Base-by-base conservation (phyloP, 805 yeast genomes). In the Lachancea cidri region DNA sequence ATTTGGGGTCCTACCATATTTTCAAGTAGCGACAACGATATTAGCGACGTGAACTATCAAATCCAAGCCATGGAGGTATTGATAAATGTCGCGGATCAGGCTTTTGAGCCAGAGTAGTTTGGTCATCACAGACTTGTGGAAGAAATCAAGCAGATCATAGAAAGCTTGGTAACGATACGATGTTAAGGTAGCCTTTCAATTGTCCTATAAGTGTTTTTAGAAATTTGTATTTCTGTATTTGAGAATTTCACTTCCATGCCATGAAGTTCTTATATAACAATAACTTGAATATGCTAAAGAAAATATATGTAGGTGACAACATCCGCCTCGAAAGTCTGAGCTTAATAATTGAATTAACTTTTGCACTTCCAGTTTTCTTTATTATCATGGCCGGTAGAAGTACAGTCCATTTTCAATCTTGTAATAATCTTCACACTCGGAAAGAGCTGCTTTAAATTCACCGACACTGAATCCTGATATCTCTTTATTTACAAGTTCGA, bases 1-100 rank as follows among this genome's bases (percentile, higher is more conserved):
- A 88, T 91, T 29, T 93, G 98, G 98, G 96, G 97, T 0, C 95
- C 96, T 15, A 85, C 86, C 2, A 65, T 93, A 39, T 73, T 93
- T 60, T 75, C 81, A 15, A 77, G 80, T 36, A 84, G 78, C 52
- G 77, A 76, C 43, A 74, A 76, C 17, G 81, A 79, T 45, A 76
- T 79, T 3, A 85, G 81, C 48, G 96, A 80, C 54, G 77, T 85
- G 68, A 81, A 82, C 41, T 78, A 74, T 49, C 86, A 85, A 62
- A 82, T 86, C 34, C 74, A 75, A 43, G 84, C 87, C 3, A 77
- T 93, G 51, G 96, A 89, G 58, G 91, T 88, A 45, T 74, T 93
- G 55, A 79, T 91, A 65, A 64, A 73, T 44, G 87, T 87, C 53
- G 91, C 96, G 6, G 81, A 78, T 47, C 94, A 86, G 45, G 89